phyloP scores from a whole-genome alignment of 2,329 filamentous ascomycete genomes.

The Monascus ruber region DNA sequence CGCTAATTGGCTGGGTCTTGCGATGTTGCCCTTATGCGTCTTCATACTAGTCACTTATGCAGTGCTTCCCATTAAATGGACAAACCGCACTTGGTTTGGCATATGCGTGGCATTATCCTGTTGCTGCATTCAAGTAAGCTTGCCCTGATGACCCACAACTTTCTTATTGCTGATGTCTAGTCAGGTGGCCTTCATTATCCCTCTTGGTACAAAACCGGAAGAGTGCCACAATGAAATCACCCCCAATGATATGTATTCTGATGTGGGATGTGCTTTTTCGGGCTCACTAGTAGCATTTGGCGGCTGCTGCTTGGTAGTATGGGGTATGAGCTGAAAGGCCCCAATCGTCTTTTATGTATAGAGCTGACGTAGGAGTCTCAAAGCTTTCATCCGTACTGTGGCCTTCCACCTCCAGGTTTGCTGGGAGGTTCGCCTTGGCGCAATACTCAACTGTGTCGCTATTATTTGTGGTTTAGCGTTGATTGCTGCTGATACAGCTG shows the following conservation, averaged over 20 bases:
- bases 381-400: constrained; percentile 64
- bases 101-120: constrained; percentile 71
- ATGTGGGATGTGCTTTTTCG: constrained; percentile 72
- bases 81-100: constrained; percentile 83
- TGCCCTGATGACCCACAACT: constrained; percentile 8
- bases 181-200: constrained; percentile 81
- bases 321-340: constrained; percentile 44
- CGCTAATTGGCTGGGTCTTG: constrained; percentile 76
- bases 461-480: constrained; percentile 75
- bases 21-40: constrained; percentile 56
- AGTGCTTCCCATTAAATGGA: constrained; percentile 74
- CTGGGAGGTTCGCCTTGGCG: constrained; percentile 86
- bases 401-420: constrained; percentile 96
- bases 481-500: constrained; percentile 60
- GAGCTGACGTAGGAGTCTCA: not conserved
- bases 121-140: constrained; percentile 63
- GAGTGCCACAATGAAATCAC: constrained; percentile 87
- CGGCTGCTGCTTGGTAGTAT: constrained; percentile 73
- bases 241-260: constrained; percentile 80
- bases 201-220: constrained; percentile 63
- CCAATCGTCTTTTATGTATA: not conserved
- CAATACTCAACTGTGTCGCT: constrained; percentile 78
- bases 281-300: constrained; percentile 78
- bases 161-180: not conserved
- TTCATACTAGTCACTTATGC: constrained; percentile 74